Evolutionary conservation across 192 early-diverging fungal species (phyloP), one percentile per base, ranked within the genome.

Genomic region (Backusella luteola): DNA sequence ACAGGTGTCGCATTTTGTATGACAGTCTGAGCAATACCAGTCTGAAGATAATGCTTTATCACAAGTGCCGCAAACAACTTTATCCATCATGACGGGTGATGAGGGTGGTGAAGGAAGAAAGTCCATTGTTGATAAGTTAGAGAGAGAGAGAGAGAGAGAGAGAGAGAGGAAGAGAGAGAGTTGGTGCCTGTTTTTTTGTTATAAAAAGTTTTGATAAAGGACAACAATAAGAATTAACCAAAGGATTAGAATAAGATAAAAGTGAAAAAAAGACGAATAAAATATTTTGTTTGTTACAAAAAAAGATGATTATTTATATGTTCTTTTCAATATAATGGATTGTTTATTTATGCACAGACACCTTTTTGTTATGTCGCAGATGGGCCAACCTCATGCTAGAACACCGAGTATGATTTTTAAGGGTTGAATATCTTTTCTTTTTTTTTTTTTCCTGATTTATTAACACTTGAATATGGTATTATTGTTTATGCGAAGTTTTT

Each of bases 11-110:
- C 80, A 81, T 56, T 75, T 74, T 29, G 56, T 74, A 74, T 81
- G 80, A 41, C 80, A 81, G 35, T 69, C 67, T 32, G 80, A 81
- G 35, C 80, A 81, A 44, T 75, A 81, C 80, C 76, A 81, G 72
- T 77, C 80, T 35, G 76, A 74, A 38, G 67, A 42, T 19, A 81
- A 42, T 4, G 56, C 73, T 44, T 74, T 77, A 63, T 81, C 73
- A 39, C 80, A 81, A 14, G 73, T 52, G 1, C 80, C 80, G 42
- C 80, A 81, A 8, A 81, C 52, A 12, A 75, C 75, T 32, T 38
- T 59, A 29, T 66, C 67, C 34, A 70, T 32, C 49, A 66, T 26
- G 35, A 59, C 21, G 34, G 69, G 80, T 42, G 76, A 75, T n/a
- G 49, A 52, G 35, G 76, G 68, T 41, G 76, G 69, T 56, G 73